Evolutionary conservation across 768 basidiomycete species (phyloP).

Genomic region (Exidia glandulosa): DNA sequence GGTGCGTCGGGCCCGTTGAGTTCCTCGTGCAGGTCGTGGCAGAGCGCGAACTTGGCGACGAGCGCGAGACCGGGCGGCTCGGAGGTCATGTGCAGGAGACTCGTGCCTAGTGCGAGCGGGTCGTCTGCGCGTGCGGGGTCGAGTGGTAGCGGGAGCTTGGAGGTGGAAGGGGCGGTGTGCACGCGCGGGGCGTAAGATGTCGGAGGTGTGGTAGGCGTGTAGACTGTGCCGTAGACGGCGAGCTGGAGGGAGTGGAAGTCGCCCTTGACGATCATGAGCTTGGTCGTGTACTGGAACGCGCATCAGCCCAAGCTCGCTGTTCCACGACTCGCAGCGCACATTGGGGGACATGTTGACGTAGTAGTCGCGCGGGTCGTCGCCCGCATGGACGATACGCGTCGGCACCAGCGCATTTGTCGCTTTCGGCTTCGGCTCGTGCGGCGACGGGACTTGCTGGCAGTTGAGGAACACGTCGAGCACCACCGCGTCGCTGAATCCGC

Average conservation of each 20-base stretch:
- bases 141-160: conserved; percentile 26
- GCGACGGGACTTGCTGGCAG: conserved; percentile 40
- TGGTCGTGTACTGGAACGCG: conserved; percentile 48
- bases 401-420: conserved; percentile 63
- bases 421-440: conserved; percentile 47
- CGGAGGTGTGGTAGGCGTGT: conserved; percentile 32
- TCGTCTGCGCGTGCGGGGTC: conserved; percentile 52
- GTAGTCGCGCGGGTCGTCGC: conserved; percentile 50
- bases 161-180: conserved; percentile 23
- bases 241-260: conserved; percentile 54
- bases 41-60: conserved; percentile 64
- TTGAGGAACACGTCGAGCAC: conserved; percentile 69
- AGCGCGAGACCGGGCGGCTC: conserved; percentile 52
- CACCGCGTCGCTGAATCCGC: conserved; percentile 52
- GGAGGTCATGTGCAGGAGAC: conserved; percentile 50
- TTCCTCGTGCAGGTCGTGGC: conserved; percentile 56
- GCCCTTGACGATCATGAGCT: conserved; percentile 75
- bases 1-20: conserved; percentile 72
- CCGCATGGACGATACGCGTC: conserved; percentile 60
- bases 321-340: conserved; percentile 26
- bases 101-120: conserved; percentile 50
- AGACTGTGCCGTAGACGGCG: conserved; percentile 48
- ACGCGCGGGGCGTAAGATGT: conserved; percentile 30
- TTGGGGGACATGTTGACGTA: conserved; percentile 58
- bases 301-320: conserved; percentile 3